Evolutionary conservation across 805 yeast species (phyloP), one percentile per base, ranked within the genome.

Genomic region (Trichomonascus vanleenenianus): DNA sequence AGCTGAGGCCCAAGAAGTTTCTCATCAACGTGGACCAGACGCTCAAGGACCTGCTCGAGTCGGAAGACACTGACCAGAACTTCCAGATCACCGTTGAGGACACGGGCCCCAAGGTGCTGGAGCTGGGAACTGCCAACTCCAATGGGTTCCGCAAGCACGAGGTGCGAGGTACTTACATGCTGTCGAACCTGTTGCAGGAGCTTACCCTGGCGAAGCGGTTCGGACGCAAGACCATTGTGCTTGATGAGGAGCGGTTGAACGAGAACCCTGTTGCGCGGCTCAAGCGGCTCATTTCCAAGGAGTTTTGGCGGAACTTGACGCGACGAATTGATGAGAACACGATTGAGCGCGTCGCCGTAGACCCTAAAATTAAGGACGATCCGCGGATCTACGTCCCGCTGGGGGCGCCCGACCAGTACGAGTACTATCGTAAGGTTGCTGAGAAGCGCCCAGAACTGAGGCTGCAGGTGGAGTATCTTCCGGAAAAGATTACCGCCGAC

Each of bases 251-350:
- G 7, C 66, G 95, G 50, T 71, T 89, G 47, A 83, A 78, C 59
- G 96, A 88, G 63, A 86, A 86, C 58, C 97, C 97, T 0, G 95
- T 87, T 5, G 73, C 72, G 45, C 71, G 96, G 48, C 71, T 88
- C 61, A 71, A 76, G 32, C 71, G 96, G 50, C 70, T 88, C 50
- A 87, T 88, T 45, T 64, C 79, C 2, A 79, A 81, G 8, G 81
- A 78, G 53, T 88, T 88, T 63, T 88, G 97, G 97, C 76, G 74
- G 49, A 71, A 75, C 44, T 70, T 88, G 49, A 85, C 95, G 1
- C 73, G 97, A 59, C 67, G 74, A 53, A 68, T 88, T 42, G 85
- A 82, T 53, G 73, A 73, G 38, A 65, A 73, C 12, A 77, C 79
- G 49, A 73, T 89, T 41, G 73, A 75, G 9, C 75, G 71, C 18